Evolutionary conservation across 805 yeast species (phyloP), one percentile per base, ranked within the genome.

Genomic region (Alloascoidea hylecoeti): DNA sequence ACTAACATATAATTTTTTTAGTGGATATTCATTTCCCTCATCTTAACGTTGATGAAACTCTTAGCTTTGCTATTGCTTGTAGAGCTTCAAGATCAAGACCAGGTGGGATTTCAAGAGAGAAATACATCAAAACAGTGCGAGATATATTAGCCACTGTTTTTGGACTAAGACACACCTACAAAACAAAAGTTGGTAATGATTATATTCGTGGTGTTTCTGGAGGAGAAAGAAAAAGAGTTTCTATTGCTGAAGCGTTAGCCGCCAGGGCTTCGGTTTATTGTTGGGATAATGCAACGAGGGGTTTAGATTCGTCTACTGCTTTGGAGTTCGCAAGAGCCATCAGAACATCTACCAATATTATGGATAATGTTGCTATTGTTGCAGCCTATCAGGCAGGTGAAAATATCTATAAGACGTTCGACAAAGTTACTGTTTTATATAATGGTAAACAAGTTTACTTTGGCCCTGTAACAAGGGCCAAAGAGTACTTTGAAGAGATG

Each of bases 281-380:
- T 56, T 78, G 82, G 74, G 88, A 82, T 61, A 83, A 83, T 50
- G 79, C 89, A 3, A 83, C 94, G 4, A 72, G 92, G 61, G 94
- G 94, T 48, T 64, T 83, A 42, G 94, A 82, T 58, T 69, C 92
- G 3, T 80, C 92, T 6, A 81, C 92, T 34, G 94, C 94, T 2
- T 63, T 78, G 45, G 88, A 80, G 51, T 82, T 73, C 49, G 65
- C 79, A 33, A 64, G 72, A 43, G 78, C 84, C 15, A 63, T 82
- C 43, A 74, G 80, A 48, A 67, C 74, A 2, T 60, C 72, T n/a
- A 77, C 85, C 3, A 57, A 63, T 27, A 56, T 76, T 37, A 54
- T 68, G 41, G 62, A 66, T 16, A 60, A 70, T 12, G 63, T 79
- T 3, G 75, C 82, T 1, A 63, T 76, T 35, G 76, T 79, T 37